Conservation (phyloP, 441 rosid species). For the Arabidopsis lyrata region DNA sequence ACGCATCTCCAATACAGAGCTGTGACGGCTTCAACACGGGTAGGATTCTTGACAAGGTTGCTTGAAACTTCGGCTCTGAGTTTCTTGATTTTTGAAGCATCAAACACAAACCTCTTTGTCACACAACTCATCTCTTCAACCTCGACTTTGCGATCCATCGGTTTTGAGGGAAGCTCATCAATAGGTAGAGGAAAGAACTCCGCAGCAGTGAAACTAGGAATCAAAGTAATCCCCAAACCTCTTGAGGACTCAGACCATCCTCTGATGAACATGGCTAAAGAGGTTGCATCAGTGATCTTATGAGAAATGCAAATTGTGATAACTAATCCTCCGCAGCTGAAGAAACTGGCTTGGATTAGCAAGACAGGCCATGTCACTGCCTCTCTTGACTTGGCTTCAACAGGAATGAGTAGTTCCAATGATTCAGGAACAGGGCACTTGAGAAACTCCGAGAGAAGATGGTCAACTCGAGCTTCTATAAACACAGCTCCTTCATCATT, state of each 20-base stretch:
- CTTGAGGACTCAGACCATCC: slow-evolving; percentile 48
- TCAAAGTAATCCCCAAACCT: slow-evolving; percentile 26
- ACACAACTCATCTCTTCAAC: slow-evolving; percentile 30
- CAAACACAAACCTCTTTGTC: slow-evolving; percentile 45
- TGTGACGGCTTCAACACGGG: slow-evolving; percentile 42
- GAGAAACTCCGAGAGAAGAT: slow-evolving; percentile 38
- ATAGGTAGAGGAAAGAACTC: slow-evolving; percentile 23
- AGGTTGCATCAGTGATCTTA: slow-evolving; percentile 48
- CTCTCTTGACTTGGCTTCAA: slow-evolving; percentile 38
- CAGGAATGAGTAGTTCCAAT: slow-evolving; percentile 39
- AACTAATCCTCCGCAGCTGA: slow-evolving; percentile 57
- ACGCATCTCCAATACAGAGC: slow-evolving; percentile 47
- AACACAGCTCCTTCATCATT: slow-evolving; percentile 48
- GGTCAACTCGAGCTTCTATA: slow-evolving; percentile 44
- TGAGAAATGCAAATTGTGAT: slow-evolving; percentile 48
- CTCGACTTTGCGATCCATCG: slow-evolving; percentile 9
- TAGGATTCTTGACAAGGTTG: slow-evolving; percentile 41
- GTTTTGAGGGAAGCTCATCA: slow-evolving; percentile 16
- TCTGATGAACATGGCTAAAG: slow-evolving; percentile 49
- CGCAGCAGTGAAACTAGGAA: slow-evolving; percentile 42
- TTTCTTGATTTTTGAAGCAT: slow-evolving; percentile 33
- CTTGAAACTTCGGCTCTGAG: slow-evolving; percentile 45
- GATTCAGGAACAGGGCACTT: slow-evolving; percentile 39
- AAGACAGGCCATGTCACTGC: slow-evolving; percentile 31
- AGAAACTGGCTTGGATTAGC: slow-evolving; percentile 47